Conservation (phyloP, 1,139 yeast genomes). For the Pichia inconspicua region DNA sequence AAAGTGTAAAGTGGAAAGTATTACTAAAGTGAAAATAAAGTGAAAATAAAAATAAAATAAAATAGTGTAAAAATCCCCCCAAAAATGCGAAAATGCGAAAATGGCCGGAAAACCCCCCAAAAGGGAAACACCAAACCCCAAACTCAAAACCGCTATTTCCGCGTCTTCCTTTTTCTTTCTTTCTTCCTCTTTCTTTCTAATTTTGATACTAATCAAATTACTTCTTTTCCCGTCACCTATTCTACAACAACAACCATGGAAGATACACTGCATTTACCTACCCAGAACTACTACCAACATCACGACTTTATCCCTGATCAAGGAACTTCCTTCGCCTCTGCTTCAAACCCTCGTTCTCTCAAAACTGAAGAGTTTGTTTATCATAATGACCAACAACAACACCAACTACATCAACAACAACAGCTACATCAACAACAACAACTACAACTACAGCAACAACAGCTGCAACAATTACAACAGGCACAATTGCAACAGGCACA, state of each 20-base stretch:
- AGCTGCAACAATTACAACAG: neutral
- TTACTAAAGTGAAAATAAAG: too few species aligned
- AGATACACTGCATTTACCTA: constrained; percentile 9
- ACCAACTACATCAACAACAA: constrained; percentile 1
- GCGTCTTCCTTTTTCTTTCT: neutral
- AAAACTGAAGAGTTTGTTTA: neutral
- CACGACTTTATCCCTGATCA: constrained; percentile 7
- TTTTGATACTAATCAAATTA: too few species aligned
- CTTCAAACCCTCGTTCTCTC: neutral
- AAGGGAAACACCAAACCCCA: too few species aligned
- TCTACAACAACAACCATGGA: constrained; percentile 4
- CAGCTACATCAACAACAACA: constrained; percentile 1
- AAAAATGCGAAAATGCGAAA: too few species aligned
- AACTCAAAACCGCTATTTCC: too few species aligned
- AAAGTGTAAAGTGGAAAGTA: too few species aligned
- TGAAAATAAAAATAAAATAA: too few species aligned
- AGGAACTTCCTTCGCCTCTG: neutral
- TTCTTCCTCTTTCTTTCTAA: neutral
- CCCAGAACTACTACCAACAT: constrained; percentile 9
- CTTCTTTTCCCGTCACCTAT: neutral
- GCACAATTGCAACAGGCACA: neutral
- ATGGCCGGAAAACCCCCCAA: too few species aligned
- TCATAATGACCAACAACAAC: neutral
- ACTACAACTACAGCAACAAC: neutral
- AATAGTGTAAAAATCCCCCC: too few species aligned